Evolutionary conservation across 192 early-diverging fungal genomes (phyloP).

Genomic region (Coemansia sp.): DNA sequence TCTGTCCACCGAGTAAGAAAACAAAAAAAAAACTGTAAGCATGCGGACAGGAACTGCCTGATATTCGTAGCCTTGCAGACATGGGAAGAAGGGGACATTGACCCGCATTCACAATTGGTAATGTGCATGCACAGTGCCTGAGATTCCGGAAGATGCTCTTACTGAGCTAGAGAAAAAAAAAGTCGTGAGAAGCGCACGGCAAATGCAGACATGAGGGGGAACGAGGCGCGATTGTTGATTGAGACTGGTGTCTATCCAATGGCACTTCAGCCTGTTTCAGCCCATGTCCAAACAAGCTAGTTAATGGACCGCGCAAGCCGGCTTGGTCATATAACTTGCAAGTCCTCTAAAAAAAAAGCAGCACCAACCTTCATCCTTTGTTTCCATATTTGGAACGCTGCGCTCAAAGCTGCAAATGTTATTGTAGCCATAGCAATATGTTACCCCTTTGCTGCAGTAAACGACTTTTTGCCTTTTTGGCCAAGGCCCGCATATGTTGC

Average conservation of each 20-base stretch:
- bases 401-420: not conserved
- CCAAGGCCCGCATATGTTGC: constrained; percentile 2
- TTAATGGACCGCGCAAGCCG: not conserved
- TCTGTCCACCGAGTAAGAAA: constrained; percentile 3
- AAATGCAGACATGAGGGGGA: not conserved
- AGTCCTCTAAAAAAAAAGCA: not conserved
- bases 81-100: not conserved
- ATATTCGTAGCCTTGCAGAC: constrained; percentile 1
- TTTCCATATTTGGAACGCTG: not conserved
- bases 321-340: not conserved
- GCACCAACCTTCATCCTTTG: not conserved
- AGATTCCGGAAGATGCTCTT: not conserved
- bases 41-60: not conserved
- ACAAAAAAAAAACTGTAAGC: too few relatives aligned
- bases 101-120: not conserved
- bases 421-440: not conserved
- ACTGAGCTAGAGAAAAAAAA: not conserved
- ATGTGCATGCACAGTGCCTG: not conserved
- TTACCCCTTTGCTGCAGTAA: not conserved
- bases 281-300: not conserved
- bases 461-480: not conserved
- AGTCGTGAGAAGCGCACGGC: not conserved
- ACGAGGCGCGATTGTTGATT: constrained; percentile 4
- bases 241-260: constrained; percentile 1
- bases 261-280: constrained; percentile 1